phyloP scores from a whole-genome alignment of 306 rosid species.

The Prunus mira region DNA sequence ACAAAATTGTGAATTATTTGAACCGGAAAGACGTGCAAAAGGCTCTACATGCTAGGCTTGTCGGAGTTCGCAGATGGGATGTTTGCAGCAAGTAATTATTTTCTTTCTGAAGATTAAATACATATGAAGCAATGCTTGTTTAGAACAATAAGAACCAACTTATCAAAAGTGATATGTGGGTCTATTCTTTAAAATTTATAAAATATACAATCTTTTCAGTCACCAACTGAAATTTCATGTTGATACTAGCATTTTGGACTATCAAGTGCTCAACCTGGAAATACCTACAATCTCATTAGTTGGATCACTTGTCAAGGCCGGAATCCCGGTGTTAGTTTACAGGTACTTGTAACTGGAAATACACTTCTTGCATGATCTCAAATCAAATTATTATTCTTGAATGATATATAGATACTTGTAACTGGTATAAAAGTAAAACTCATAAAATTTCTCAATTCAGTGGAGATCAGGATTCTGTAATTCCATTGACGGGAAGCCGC shows the following conservation, averaged over 20 bases:
- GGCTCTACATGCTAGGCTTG: slow-evolving; percentile 74
- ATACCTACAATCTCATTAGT: slow-evolving; percentile 30
- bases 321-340: slow-evolving; percentile 29
- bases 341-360: slow-evolving; percentile 8
- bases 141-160: background rate
- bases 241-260: slow-evolving; percentile 25
- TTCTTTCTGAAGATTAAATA: background rate
- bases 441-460: background rate
- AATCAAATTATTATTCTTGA: background rate
- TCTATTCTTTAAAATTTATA: no score
- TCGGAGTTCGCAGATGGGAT: slow-evolving; percentile 46
- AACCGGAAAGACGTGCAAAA: slow-evolving; percentile 60
- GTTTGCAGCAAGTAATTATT: slow-evolving; percentile 52
- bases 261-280: slow-evolving; percentile 35
- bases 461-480: slow-evolving; percentile 35
- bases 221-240: background rate
- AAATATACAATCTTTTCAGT: background rate
- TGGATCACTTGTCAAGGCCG: slow-evolving; percentile 30
- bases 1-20: slow-evolving; percentile 47
- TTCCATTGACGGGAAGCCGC: slow-evolving; percentile 30
- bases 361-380: background rate
- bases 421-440: background rate
- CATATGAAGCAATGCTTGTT: background rate
- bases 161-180: background rate
- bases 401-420: background rate